Evolutionary conservation across 345 rosid genomes (phyloP), one percentile per base, ranked within the genome.

Genomic region (Murraya paniculata): DNA sequence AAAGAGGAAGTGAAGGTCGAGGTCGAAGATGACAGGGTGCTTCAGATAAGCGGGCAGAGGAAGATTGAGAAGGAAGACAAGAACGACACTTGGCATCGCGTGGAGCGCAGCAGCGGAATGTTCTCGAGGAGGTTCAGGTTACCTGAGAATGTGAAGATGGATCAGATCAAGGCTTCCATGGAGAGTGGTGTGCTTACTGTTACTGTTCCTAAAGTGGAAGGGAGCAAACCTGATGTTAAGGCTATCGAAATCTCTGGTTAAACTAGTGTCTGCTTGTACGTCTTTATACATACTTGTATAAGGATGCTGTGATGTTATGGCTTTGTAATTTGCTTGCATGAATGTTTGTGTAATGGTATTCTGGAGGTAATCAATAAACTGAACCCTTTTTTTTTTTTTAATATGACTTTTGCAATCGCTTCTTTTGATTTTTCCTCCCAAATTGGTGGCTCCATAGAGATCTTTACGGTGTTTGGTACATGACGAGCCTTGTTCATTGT

Each of bases 201-300:
- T 0, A 72, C 77, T 36, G 77, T 72, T 25, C 81, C 81, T 0
- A 79, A 79, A 13, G 30, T 10, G 45, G 66, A 64, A 18, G 73
- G 6, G 28, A 55, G 27, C 9, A 79, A 72, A 18, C 9, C 74
- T 3, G 58, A 78, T 10, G 71, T 72, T 0, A 77, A 70, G 45
- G 38, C 81, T 28, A 68, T 81, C 41, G 78, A 77, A 25, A 81
- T 81, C 59, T 77, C 81, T 35, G 81, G 84, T n/a, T 77, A 41
- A 67, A 8, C 9, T 21, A 22, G 14, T 10, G 53, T 21, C 45
- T n/a, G 39, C 9, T 31, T 45, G 39, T 10, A 1, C 30, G 36
- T 64, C 22, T 18, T 30, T 8, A 30, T 64, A 1, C 21, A 28
- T 7, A 18, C 65, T 25, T 13, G 18, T 2, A 45, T 45, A 13